phyloP scores from a whole-genome alignment of 805 yeast species.

The Pichia deserticola region DNA sequence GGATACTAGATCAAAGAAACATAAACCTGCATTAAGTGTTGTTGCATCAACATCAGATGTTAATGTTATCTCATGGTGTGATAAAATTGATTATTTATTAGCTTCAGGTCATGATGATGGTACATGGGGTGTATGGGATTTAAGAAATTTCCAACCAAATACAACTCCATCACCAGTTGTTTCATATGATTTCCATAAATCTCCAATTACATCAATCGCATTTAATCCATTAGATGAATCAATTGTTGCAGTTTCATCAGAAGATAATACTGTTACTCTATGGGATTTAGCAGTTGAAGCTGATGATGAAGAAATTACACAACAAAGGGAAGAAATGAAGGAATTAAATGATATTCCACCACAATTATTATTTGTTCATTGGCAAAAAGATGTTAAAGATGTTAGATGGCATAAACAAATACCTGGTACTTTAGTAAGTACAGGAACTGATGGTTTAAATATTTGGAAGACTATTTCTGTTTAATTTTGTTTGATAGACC shows the following conservation, averaged over 20 bases:
- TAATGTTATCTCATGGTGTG: constrained; percentile 94
- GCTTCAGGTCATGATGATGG: constrained; percentile 99
- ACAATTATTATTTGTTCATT: constrained; percentile 90
- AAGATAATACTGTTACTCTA: constrained; percentile 91
- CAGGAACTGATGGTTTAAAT: constrained; percentile 92
- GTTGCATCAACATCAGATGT: constrained; percentile 77
- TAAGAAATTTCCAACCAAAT: constrained; percentile 68
- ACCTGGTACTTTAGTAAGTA: constrained; percentile 90
- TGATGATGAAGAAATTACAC: constrained; percentile 91
- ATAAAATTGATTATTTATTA: constrained; percentile 73
- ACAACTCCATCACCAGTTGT: constrained; percentile 77
- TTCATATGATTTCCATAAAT: constrained; percentile 88
- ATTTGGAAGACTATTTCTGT: constrained; percentile 97
- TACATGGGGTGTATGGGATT: constrained; percentile 96
- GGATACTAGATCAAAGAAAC: constrained; percentile 93
- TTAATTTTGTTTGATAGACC: constrained; percentile 24
- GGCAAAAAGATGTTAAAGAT: constrained; percentile 97
- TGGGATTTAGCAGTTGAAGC: constrained; percentile 99
- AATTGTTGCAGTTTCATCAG: constrained; percentile 90
- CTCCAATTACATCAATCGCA: constrained; percentile 86
- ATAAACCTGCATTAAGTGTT: constrained; percentile 82
- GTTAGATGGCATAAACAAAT: constrained; percentile 97
- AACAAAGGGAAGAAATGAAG: constrained; percentile 67
- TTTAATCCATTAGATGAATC: constrained; percentile 96
- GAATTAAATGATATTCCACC: constrained; percentile 91